Conservation (phyloP, 768 basidiomycete genomes). For the Auricularia cornea region DNA sequence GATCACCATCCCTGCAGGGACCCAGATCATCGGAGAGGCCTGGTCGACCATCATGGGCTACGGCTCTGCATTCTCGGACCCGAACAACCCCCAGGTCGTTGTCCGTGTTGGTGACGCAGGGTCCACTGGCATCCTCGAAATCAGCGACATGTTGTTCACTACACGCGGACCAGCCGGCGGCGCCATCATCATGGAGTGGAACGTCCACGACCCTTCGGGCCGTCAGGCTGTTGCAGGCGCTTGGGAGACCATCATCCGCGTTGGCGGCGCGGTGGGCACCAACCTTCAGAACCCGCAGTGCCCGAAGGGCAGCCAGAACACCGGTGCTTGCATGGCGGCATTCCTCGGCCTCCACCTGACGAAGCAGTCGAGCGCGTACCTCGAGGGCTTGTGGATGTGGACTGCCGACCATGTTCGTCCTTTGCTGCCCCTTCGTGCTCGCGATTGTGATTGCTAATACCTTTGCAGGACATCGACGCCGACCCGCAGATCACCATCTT, state of each 20-base stretch:
- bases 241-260: constrained; percentile 48
- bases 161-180: constrained; percentile 49
- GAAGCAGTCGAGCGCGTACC: constrained; percentile 27
- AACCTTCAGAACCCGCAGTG: constrained; percentile 27
- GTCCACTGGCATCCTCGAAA: constrained; percentile 46
- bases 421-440: too few relatives aligned
- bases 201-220: constrained; percentile 43
- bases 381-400: constrained; percentile 6
- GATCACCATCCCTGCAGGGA: constrained; percentile 48
- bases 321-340: constrained; percentile 43
- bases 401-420: constrained; percentile 12
- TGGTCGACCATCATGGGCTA: constrained; percentile 53
- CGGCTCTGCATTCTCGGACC: constrained; percentile 39
- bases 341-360: constrained; percentile 61
- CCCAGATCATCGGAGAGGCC: constrained; percentile 51
- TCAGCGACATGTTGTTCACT: constrained; percentile 56
- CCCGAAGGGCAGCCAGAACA: constrained; percentile 21
- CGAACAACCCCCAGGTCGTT: constrained; percentile 35
- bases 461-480: constrained; percentile 8
- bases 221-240: constrained; percentile 42
- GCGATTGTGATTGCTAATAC: not conserved
- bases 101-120: constrained; percentile 42
- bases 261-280: constrained; percentile 8
- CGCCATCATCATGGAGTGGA: constrained; percentile 55
- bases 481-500: constrained; percentile 14